Evolutionary conservation across 352 stramenopile genomes (phyloP).

Genomic region (Phytopythium ostracodes): DNA sequence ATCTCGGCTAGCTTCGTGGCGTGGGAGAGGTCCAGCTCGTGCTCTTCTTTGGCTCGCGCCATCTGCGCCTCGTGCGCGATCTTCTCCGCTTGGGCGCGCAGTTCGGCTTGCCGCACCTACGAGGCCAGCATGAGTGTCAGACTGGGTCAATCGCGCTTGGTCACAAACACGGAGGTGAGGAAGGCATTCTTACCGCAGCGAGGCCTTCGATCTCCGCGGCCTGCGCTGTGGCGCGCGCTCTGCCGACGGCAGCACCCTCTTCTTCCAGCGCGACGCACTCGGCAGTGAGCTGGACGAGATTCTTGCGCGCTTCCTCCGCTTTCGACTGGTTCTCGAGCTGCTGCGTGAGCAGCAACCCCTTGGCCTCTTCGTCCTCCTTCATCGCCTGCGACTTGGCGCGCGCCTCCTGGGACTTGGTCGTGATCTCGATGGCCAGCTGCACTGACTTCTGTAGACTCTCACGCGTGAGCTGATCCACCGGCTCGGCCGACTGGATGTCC

Average conservation of each 20-base stretch:
- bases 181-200: conserved; percentile 26
- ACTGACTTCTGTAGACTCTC: conserved; percentile 80
- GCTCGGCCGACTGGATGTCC: conserved; percentile 76
- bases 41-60: conserved; percentile 48
- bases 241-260: conserved; percentile 57
- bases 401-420: conserved; percentile 78
- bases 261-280: conserved; percentile 70
- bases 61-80: conserved; percentile 71
- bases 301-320: conserved; percentile 69
- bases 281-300: conserved; percentile 65
- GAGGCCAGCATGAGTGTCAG: background rate
- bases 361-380: conserved; percentile 81
- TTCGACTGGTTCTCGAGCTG: conserved; percentile 77
- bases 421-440: conserved; percentile 84
- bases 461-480: conserved; percentile 65
- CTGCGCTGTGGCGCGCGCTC: conserved; percentile 52
- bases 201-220: conserved; percentile 71
- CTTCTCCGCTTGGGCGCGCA: conserved; percentile 53
- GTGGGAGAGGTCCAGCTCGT: conserved; percentile 52
- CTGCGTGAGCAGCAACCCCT: conserved; percentile 64
- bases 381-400: conserved; percentile 72
- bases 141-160: background rate
- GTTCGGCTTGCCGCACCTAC: conserved; percentile 54
- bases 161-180: background rate
- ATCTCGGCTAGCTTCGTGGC: conserved; percentile 60